Evolutionary conservation across 495 filamentous ascomycete species (phyloP).

Genomic region (Hypoxylon trugodes): DNA sequence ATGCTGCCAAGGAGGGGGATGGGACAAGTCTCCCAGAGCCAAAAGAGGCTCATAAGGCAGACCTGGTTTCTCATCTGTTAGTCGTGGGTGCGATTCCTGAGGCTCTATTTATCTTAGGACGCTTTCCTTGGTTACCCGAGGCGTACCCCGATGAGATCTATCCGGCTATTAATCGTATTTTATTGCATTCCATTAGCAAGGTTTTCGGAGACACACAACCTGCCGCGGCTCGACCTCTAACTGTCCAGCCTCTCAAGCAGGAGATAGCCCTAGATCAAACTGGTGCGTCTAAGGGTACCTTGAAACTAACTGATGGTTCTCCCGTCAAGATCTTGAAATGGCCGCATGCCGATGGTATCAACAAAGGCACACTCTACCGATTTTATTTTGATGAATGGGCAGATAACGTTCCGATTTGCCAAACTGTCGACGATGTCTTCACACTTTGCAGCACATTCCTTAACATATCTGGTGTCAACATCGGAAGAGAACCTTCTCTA

Average conservation of each 20-base stretch:
- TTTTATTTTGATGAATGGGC: conserved; percentile 99
- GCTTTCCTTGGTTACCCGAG: conserved; percentile 90
- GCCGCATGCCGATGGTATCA: conserved; percentile 80
- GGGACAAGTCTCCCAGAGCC: conserved; percentile 76
- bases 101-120: conserved; percentile 88
- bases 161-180: conserved; percentile 75
- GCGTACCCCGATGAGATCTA: conserved; percentile 78
- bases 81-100: conserved; percentile 93
- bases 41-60: conserved; percentile 82
- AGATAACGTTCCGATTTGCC: conserved; percentile 90
- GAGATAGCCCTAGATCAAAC: conserved; percentile 62
- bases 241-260: conserved; percentile 23
- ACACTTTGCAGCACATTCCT: conserved; percentile 84
- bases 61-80: conserved; percentile 83
- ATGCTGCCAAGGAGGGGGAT: conserved; percentile 62
- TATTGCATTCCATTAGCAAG: conserved; percentile 75
- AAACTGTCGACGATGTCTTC: conserved; percentile 89
- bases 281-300: conserved; percentile 68
- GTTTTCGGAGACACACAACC: conserved; percentile 51
- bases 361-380: conserved; percentile 77
- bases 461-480: conserved; percentile 83
- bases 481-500: conserved; percentile 83
- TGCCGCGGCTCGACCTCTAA: conserved; percentile 31
- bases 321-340: conserved; percentile 73
- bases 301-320: conserved; percentile 64